Evolutionary conservation across 345 rosid species (phyloP).

Genomic region (Dipteronia dyeriana): DNA sequence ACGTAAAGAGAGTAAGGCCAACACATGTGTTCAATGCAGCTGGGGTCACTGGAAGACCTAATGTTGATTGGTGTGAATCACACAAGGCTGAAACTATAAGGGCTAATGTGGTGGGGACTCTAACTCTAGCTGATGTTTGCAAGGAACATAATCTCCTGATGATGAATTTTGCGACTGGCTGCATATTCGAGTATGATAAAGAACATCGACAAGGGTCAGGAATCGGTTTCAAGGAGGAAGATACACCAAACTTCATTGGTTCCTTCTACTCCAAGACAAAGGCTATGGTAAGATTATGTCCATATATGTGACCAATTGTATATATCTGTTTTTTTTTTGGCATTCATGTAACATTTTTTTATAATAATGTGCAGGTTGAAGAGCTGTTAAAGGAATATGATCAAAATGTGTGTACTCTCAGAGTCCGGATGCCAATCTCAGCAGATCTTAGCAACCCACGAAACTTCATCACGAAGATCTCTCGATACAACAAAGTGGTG

Average conservation of each 20-base stretch:
- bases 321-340: neutral
- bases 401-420: slow-evolving; percentile 51
- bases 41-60: slow-evolving; percentile 65
- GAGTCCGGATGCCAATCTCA: slow-evolving; percentile 64
- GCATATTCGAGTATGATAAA: slow-evolving; percentile 55
- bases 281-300: slow-evolving; percentile 48
- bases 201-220: slow-evolving; percentile 55
- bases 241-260: slow-evolving; percentile 48
- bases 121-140: slow-evolving; percentile 59
- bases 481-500: slow-evolving; percentile 52
- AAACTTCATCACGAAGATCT: slow-evolving; percentile 54
- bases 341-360: neutral
- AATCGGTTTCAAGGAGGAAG: slow-evolving; percentile 58
- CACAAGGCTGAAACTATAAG: slow-evolving; percentile 53
- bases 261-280: slow-evolving; percentile 66
- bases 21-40: slow-evolving; percentile 63
- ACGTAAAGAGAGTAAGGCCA: slow-evolving; percentile 39
- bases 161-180: slow-evolving; percentile 63
- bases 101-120: slow-evolving; percentile 51
- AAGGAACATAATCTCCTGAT: slow-evolving; percentile 41
- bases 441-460: slow-evolving; percentile 57
- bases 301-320: neutral
- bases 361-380: slow-evolving; percentile 43
- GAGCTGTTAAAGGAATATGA: slow-evolving; percentile 52
- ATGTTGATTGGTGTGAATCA: slow-evolving; percentile 65